Conservation (phyloP, 106 monocot species). For the Dendrobium chrysotoxum region DNA sequence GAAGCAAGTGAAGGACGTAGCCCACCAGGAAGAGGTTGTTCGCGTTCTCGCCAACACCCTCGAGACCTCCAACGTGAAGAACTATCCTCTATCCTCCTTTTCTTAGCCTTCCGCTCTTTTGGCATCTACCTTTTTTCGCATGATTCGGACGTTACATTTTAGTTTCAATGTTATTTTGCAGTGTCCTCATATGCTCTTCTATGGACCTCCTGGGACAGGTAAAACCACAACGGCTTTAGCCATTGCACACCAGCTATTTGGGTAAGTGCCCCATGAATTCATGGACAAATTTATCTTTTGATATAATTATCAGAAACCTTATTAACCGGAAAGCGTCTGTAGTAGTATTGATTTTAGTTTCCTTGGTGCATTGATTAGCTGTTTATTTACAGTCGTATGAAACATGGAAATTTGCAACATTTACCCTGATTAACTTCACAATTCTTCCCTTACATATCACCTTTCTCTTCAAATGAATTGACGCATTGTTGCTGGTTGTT, state of each 20-base stretch:
- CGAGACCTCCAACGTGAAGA: slow-evolving; percentile 70
- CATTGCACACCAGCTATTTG: slow-evolving; percentile 86
- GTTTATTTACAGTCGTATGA: background rate
- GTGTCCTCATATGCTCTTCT: slow-evolving; percentile 99
- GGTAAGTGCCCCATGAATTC: slow-evolving; percentile 25
- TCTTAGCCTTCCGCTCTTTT: background rate
- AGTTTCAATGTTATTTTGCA: slow-evolving; percentile 11
- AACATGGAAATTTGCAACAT: background rate
- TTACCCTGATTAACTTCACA: background rate
- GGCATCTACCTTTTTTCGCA: background rate
- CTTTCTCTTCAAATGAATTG: background rate
- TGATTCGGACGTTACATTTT: background rate
- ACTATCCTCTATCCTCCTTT: background rate
- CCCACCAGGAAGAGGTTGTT: slow-evolving; percentile 97
- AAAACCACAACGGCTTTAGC: slow-evolving; percentile 98
- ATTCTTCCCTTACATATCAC: background rate
- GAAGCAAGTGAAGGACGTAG: slow-evolving; percentile 94
- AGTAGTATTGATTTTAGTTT: background rate
- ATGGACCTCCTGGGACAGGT: slow-evolving; percentile 93
- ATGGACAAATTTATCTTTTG: background rate
- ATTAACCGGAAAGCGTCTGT: background rate
- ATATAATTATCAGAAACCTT: background rate
- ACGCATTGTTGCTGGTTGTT: background rate
- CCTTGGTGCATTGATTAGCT: background rate
- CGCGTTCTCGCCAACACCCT: slow-evolving; percentile 97